These are phyloP conservation scores for Nicotiana tomentosiformis DNA, from an alignment of 257 asterid genomes.

Conservation along the genomic window DNA sequence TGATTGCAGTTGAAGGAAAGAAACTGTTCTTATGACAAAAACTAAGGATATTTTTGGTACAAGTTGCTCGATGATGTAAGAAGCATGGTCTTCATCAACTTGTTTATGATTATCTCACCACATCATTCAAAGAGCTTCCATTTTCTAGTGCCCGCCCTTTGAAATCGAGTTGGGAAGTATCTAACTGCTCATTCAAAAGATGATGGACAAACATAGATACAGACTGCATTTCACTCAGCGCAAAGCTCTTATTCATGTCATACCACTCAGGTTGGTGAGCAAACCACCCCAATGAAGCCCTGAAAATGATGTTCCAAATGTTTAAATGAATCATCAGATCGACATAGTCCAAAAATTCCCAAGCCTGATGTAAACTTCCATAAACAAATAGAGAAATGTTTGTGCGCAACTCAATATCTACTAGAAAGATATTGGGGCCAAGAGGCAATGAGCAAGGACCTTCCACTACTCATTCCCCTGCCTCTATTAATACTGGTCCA, in stretches of 20 bases:
- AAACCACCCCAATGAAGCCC: slow-evolving; percentile 96
- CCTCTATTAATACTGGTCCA: not conserved
- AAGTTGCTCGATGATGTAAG: not conserved
- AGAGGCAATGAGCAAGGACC: not conserved
- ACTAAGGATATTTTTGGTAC: not conserved
- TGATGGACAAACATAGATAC: slow-evolving; percentile 70
- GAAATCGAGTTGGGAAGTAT: slow-evolving; percentile 48
- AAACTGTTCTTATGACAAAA: slow-evolving; percentile 8
- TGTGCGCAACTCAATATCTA: not conserved
- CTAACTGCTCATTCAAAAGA: slow-evolving; percentile 64
- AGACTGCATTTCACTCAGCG: slow-evolving; percentile 90
- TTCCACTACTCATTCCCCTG: not conserved
- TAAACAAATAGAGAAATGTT: not conserved
- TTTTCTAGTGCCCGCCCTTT: slow-evolving; percentile 50
- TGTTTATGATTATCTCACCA: slow-evolving; percentile 45
- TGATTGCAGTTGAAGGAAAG: not conserved
- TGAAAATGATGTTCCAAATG: slow-evolving; percentile 22
- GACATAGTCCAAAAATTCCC: slow-evolving; percentile 1
- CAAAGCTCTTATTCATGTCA: slow-evolving; percentile 71
- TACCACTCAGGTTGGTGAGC: slow-evolving; percentile 88
- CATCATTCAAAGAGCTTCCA: slow-evolving; percentile 55
- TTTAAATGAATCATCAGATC: not conserved
- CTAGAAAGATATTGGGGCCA: not conserved
- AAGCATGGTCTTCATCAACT: slow-evolving; percentile 17
- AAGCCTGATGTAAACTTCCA: not conserved